Evolutionary conservation across 2,329 filamentous ascomycete genomes (phyloP), one percentile per base, ranked within the genome.

Genomic region (Verticillium nubilum): DNA sequence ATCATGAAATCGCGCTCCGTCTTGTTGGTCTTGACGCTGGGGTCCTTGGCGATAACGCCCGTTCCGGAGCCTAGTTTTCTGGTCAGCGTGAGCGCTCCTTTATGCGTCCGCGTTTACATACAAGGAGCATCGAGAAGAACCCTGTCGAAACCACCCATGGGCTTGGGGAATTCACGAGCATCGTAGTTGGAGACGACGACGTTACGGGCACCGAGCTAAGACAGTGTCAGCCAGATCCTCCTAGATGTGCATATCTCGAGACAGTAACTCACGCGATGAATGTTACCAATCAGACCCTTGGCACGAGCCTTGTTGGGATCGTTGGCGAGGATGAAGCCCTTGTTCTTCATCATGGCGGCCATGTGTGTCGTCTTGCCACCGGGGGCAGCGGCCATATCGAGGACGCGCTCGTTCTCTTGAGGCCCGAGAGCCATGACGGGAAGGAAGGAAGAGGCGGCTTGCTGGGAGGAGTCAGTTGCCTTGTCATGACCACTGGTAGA

Each of bases 1-100:
- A 89, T 86, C 74, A 97, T 63, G 79, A 99, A 99, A 74, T 99
- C 95, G 65, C 88, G 89, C 72, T 96, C 92, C 12, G 91, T 96
- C 82, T 98, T 98, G 81, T 97, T 98, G 26, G 94, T 98, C 83
- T 99, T 99, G 67, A 99, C 92, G 65, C 89, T 92, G 31, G 94
- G 86, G 75, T 99, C 95, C 79, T 99, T 99, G 64, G 92, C 90
- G 66, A 99, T 99, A 70, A 99, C 95, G 68, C 95, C 95, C 1
- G 95, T 99, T 67, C 95, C 94, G 3, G 93, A 96, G 78, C 95
- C 98, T 4, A 95, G 17, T 12, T 17, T 37, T n/a, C 15, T 23
- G 19, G 19, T 50, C 19, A 50, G 19, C n/a, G n/a, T 23, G n/a
- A 19, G 42, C 19, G n/a, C n/a, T n/a, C n/a, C n/a, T n/a, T n/a